Evolutionary conservation across 2,329 filamentous ascomycete species (phyloP).

Genomic region (Remersonia thermophila): DNA sequence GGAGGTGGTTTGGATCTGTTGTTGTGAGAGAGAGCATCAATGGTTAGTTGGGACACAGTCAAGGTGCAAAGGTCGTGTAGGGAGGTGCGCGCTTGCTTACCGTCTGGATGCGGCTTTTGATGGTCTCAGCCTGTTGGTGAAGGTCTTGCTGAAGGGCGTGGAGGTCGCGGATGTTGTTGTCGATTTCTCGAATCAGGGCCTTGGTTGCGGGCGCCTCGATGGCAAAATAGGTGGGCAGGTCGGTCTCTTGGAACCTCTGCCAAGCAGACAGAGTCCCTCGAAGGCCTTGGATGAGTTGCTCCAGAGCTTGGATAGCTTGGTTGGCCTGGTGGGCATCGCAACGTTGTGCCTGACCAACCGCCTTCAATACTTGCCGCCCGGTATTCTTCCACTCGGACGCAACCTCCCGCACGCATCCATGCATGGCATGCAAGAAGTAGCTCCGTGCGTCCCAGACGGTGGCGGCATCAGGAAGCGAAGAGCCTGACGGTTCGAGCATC

Average conservation of each 20-base stretch:
- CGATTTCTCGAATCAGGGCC: not conserved
- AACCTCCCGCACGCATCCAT: constrained; percentile 2
- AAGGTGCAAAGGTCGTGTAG: too few species aligned
- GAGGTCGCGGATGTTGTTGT: not conserved
- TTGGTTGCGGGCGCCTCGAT: not conserved
- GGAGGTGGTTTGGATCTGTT: not conserved
- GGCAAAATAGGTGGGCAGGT: constrained; percentile 8
- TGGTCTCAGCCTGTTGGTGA: too few species aligned
- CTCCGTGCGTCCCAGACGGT: constrained; percentile 5
- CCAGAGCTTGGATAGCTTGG: constrained; percentile 3
- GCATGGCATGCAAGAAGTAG: constrained; percentile 8
- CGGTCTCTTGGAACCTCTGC: constrained; percentile 7
- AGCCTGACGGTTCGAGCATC: too few species aligned
- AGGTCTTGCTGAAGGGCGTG: not conserved
- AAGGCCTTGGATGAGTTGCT: constrained; percentile 6
- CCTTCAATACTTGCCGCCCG: constrained; percentile 3
- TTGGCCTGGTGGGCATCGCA: not conserved
- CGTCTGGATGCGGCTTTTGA: too few species aligned
- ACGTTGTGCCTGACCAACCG: constrained; percentile 3
- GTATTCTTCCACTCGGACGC: constrained; percentile 9
- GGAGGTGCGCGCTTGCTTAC: too few species aligned
- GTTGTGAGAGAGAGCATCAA: not conserved
- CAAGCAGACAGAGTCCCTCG: constrained; percentile 5
- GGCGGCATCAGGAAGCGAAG: not conserved
- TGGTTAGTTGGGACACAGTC: too few species aligned